Percentiles rank a stretch among this genome's conserved stretches.
These are phyloP conservation scores for Lepidopterella palustris DNA, from an alignment of 495 filamentous ascomycete genomes.

Conservation along the genomic window DNA sequence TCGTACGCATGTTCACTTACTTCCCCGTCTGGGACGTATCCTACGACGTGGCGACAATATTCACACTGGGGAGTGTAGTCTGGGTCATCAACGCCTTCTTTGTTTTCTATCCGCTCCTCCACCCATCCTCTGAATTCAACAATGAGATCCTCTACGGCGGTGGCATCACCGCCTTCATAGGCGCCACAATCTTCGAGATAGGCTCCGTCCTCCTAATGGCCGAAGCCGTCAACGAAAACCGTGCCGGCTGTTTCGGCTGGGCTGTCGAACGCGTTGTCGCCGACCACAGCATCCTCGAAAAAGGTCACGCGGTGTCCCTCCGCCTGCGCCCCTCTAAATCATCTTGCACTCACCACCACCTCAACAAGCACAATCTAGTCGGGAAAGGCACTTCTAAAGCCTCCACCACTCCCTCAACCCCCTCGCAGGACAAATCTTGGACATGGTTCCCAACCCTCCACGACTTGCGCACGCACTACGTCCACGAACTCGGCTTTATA, in stretches of 20 bases:
- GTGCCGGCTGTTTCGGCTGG: conserved; percentile 65
- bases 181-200: conserved; percentile 63
- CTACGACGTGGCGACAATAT: conserved; percentile 57
- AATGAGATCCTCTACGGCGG: conserved; percentile 48
- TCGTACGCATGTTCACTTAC: conserved; percentile 50
- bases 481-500: conserved; percentile 62
- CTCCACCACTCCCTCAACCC: neutral
- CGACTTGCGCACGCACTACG: conserved; percentile 56
- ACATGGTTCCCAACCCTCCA: conserved; percentile 54
- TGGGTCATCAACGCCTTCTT: conserved; percentile 69
- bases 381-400: conserved; percentile 28
- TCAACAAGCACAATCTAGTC: conserved; percentile 44
- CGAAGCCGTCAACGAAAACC: conserved; percentile 64
- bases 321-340: conserved; percentile 10
- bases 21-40: conserved; percentile 66
- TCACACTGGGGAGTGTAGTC: conserved; percentile 57
- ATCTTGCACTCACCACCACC: conserved; percentile 50
- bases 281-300: conserved; percentile 5
- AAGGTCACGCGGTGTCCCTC: neutral
- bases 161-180: conserved; percentile 61
- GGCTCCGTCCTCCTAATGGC: conserved; percentile 59
- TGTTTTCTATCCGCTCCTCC: conserved; percentile 53
- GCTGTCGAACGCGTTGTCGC: conserved; percentile 44
- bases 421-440: conserved; percentile 37
- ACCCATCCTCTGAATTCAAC: conserved; percentile 49